Evolutionary conservation across 495 filamentous ascomycete genomes (phyloP).

Genomic region (Aspergillus bridgeri): DNA sequence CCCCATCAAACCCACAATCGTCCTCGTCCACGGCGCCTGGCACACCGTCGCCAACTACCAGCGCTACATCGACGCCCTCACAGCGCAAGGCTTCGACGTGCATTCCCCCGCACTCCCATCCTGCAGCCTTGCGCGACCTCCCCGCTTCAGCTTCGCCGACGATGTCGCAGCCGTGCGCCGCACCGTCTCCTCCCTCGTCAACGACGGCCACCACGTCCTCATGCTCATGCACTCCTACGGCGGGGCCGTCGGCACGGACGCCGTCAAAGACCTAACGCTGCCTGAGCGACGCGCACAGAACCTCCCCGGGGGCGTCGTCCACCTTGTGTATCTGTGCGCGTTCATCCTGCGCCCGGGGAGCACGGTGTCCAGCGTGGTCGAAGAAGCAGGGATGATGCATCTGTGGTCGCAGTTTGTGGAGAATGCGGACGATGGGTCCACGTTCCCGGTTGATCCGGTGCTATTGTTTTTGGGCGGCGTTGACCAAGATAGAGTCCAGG

Average conservation of each 20-base stretch:
- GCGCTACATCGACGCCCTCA: constrained; percentile 28
- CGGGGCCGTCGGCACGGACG: constrained; percentile 35
- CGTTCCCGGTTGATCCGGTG: constrained; percentile 22
- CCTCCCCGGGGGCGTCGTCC: constrained; percentile 29
- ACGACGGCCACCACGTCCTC: constrained; percentile 26
- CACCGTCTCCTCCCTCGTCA: constrained; percentile 19
- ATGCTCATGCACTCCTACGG: constrained; percentile 43
- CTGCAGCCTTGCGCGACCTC: constrained; percentile 18
- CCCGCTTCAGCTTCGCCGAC: constrained; percentile 9
- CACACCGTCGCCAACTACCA: constrained; percentile 39
- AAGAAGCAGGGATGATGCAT: constrained; percentile 20
- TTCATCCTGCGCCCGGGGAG: constrained; percentile 28
- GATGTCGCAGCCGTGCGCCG: constrained; percentile 26
- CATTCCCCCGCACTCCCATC: constrained; percentile 34
- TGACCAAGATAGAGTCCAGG: constrained; percentile 16
- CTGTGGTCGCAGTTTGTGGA: constrained; percentile 21
- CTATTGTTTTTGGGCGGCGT: constrained; percentile 28
- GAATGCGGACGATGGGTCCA: constrained; percentile 15
- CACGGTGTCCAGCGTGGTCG: constrained; percentile 17
- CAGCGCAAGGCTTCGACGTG: constrained; percentile 29
- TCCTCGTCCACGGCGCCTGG: constrained; percentile 44
- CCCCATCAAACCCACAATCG: constrained; percentile 25
- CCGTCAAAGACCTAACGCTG: constrained; percentile 25
- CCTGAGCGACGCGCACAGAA: constrained; percentile 12
- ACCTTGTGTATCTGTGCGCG: constrained; percentile 37